Conservation (phyloP, 2,329 filamentous ascomycete genomes). For the Fusarium sarcochroum region DNA sequence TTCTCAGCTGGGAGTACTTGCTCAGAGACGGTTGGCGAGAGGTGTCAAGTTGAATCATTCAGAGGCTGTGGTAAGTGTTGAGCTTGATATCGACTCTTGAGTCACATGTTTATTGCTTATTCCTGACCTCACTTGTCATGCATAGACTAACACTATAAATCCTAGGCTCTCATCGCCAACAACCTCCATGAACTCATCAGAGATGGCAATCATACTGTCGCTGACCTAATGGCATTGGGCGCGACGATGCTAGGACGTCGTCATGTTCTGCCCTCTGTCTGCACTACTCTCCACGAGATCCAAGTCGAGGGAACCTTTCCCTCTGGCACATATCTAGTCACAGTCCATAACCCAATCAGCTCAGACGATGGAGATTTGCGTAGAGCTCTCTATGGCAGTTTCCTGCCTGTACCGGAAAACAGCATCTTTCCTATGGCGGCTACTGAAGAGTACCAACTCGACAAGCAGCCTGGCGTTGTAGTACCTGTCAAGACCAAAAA, state of each 20-base stretch:
- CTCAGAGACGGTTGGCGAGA: slow-evolving; percentile 88
- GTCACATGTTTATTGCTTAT: not conserved
- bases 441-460: slow-evolving; percentile 74
- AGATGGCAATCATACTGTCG: slow-evolving; percentile 92
- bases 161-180: slow-evolving; percentile 83
- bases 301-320: slow-evolving; percentile 96
- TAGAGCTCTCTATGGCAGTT: slow-evolving; percentile 91
- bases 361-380: slow-evolving; percentile 88
- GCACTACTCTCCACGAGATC: slow-evolving; percentile 82
- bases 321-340: slow-evolving; percentile 92
- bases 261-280: slow-evolving; percentile 88
- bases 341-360: slow-evolving; percentile 90
- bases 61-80: slow-evolving; percentile 78
- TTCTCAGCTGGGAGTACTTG: slow-evolving; percentile 87
- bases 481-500: slow-evolving; percentile 76
- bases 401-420: slow-evolving; percentile 82
- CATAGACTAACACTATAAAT: slow-evolving; percentile 16
- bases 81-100: not conserved
- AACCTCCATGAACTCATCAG: slow-evolving; percentile 97
- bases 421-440: slow-evolving; percentile 77
- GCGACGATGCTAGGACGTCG: slow-evolving; percentile 93
- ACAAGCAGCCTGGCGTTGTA: slow-evolving; percentile 83
- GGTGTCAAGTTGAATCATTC: slow-evolving; percentile 91
- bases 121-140: not conserved
- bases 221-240: slow-evolving; percentile 93